Percentiles rank a stretch among this genome's conserved stretches.
These are phyloP conservation scores for Penicillium sp. DNA, from an alignment of 2,329 filamentous ascomycete species.

Conservation along the genomic window DNA sequence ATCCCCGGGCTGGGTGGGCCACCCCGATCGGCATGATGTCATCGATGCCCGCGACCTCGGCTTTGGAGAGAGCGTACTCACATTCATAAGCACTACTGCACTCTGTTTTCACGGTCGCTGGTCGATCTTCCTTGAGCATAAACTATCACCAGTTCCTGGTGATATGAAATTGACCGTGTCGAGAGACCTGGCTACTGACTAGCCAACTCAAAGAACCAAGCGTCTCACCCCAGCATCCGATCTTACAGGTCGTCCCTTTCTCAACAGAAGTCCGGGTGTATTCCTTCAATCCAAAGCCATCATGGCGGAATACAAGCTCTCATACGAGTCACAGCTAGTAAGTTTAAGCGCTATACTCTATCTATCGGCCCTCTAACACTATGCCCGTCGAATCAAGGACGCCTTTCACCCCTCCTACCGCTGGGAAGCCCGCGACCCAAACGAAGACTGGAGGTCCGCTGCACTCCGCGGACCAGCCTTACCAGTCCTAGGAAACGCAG, in stretches of 20 bases:
- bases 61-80: slow-evolving; percentile 12
- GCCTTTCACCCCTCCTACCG: slow-evolving; percentile 46
- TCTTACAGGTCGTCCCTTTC: neutral
- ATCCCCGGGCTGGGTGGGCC: neutral
- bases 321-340: slow-evolving; percentile 49
- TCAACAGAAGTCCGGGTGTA: slow-evolving; percentile 31
- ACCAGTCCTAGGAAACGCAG: slow-evolving; percentile 75
- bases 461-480: slow-evolving; percentile 49
- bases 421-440: slow-evolving; percentile 33
- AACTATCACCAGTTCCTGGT: neutral
- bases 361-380: slow-evolving; percentile 1
- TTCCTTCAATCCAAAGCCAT: neutral
- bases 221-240: slow-evolving; percentile 19
- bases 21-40: slow-evolving; percentile 26
- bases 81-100: slow-evolving; percentile 9
- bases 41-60: slow-evolving; percentile 24
- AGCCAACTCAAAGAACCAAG: slow-evolving; percentile 59
- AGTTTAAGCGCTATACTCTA: neutral
- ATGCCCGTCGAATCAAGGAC: slow-evolving; percentile 29
- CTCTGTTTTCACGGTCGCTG: neutral
- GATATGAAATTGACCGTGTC: neutral
- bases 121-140: neutral
- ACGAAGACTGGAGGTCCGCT: slow-evolving; percentile 32
- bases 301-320: slow-evolving; percentile 68
- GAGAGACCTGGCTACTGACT: neutral